These are phyloP conservation scores for Amylocystis lapponica DNA, from an alignment of 768 basidiomycete genomes.

Conservation along the genomic window DNA sequence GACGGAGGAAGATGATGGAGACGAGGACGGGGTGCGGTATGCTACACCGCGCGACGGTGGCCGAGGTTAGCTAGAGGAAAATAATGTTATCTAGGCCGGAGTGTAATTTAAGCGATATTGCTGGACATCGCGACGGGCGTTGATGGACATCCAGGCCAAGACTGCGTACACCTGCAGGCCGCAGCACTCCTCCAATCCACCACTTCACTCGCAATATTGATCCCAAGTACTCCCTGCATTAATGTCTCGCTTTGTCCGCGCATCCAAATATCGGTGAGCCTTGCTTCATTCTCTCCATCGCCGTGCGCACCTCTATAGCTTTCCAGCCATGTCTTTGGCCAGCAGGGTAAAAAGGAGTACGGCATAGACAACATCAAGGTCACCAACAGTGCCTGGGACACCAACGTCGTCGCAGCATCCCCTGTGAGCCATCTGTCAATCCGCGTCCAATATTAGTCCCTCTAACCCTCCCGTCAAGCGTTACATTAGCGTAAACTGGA, in stretches of 20 bases:
- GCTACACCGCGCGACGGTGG: too few relatives aligned
- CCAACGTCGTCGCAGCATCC: constrained; percentile 84
- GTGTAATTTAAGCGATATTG: too few relatives aligned
- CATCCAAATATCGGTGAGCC: constrained; percentile 19
- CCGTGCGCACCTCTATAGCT: neutral
- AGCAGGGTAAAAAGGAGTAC: constrained; percentile 80
- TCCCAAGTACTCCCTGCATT: too few relatives aligned
- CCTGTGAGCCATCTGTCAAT: constrained; percentile 43
- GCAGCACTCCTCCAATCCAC: too few relatives aligned
- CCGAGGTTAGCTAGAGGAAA: too few relatives aligned
- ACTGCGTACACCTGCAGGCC: too few relatives aligned
- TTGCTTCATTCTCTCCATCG: neutral
- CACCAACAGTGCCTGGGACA: constrained; percentile 92
- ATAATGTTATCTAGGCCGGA: too few relatives aligned
- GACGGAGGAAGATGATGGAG: too few relatives aligned
- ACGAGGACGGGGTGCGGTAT: too few relatives aligned
- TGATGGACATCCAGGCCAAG: too few relatives aligned
- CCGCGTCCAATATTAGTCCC: constrained; percentile 5
- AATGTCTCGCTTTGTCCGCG: constrained; percentile 19
- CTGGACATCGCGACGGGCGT: too few relatives aligned
- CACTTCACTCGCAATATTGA: too few relatives aligned
- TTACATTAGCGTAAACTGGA: constrained; percentile 95
- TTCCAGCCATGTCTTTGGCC: constrained; percentile 85
- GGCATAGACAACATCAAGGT: constrained; percentile 79
- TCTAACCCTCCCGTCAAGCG: constrained; percentile 8